phyloP scores from a whole-genome alignment of 345 rosid species.

The Brassica rapa region DNA sequence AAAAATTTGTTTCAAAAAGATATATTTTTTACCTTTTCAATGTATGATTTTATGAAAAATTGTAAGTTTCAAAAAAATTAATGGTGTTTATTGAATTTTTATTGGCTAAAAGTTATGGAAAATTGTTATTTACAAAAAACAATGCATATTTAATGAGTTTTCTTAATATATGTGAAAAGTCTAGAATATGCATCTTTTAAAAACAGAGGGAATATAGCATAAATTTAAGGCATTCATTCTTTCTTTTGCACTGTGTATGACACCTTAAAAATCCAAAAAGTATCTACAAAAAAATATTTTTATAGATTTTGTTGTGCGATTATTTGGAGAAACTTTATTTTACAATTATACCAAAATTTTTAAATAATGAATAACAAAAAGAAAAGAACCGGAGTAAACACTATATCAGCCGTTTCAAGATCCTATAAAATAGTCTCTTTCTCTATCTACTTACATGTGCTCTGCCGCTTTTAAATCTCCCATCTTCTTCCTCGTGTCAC shows the following conservation, averaged over 20 bases:
- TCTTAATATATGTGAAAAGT: no score
- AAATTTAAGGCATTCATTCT: not conserved
- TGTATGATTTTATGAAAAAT: no score
- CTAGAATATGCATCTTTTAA: no score
- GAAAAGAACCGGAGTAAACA: constrained; percentile 12
- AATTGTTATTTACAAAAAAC: no score
- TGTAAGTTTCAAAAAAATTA: no score
- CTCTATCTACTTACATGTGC: constrained; percentile 38
- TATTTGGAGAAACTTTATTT: not conserved
- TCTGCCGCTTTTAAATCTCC: constrained; percentile 41
- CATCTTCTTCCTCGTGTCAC: constrained; percentile 41
- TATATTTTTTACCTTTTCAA: no score
- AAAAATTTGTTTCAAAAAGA: no score
- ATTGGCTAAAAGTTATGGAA: no score
- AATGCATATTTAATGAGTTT: no score
- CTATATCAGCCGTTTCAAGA: constrained; percentile 26
- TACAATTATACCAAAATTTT: not conserved
- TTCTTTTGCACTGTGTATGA: not conserved
- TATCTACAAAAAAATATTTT: not conserved
- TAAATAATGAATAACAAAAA: not conserved
- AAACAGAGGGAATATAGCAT: no score
- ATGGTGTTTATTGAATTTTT: no score
- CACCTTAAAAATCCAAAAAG: not conserved
- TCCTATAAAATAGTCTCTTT: constrained; percentile 39
- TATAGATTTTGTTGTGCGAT: not conserved